phyloP scores from a whole-genome alignment of 2,329 filamentous ascomycete genomes.

The Fonsecaea pedrosoi region DNA sequence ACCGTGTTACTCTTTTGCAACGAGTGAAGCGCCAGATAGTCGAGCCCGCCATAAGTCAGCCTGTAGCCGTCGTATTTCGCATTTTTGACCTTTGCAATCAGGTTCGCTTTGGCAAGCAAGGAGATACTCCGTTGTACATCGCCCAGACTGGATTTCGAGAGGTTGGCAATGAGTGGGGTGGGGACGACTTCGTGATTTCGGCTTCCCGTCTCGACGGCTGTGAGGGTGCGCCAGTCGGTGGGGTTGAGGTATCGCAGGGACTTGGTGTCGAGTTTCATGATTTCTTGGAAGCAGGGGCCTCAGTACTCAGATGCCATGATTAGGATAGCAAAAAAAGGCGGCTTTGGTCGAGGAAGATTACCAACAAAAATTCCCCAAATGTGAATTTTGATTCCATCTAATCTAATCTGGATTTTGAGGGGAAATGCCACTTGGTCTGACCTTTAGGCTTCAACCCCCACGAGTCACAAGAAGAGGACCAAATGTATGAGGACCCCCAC shows the following conservation, averaged over 20 bases:
- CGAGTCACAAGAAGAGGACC: neutral
- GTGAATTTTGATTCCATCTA: neutral
- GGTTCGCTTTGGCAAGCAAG: conserved; percentile 84
- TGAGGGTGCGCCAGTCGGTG: conserved; percentile 95
- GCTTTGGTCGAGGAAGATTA: neutral
- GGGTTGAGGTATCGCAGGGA: conserved; percentile 87
- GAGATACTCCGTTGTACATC: conserved; percentile 84
- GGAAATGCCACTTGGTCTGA: neutral
- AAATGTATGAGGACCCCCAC: neutral
- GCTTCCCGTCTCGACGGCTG: conserved; percentile 89
- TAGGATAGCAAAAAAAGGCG: neutral
- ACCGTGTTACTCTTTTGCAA: conserved; percentile 80
- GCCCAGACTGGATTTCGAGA: conserved; percentile 77
- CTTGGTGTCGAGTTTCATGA: conserved; percentile 94
- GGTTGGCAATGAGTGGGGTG: conserved; percentile 82
- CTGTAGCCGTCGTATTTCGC: conserved; percentile 97
- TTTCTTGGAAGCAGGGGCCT: neutral
- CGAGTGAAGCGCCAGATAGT: conserved; percentile 94
- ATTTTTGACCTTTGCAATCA: conserved; percentile 93
- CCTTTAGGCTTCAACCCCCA: neutral
- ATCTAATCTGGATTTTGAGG: conserved; percentile 9
- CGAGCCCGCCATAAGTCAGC: conserved; percentile 92
- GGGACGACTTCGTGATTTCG: conserved; percentile 98
- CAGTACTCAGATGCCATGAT: neutral
- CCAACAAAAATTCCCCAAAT: neutral